phyloP scores from a whole-genome alignment of 2,329 filamentous ascomycete genomes.

The Didymella exigua region DNA sequence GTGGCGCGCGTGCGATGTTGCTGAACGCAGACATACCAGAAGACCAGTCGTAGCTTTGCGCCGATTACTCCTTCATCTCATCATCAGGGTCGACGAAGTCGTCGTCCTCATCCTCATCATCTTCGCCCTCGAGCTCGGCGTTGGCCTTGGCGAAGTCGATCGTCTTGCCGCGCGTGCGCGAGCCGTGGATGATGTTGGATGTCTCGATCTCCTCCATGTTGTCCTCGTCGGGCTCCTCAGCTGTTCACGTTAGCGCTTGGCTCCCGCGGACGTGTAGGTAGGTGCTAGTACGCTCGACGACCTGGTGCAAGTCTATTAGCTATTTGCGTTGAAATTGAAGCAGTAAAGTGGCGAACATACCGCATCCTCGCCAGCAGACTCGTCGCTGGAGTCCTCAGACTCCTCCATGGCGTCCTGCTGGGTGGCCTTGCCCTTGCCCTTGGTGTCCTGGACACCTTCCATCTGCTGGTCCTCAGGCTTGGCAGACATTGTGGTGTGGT shows the following conservation, averaged over 20 bases:
- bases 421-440: constrained; percentile 86
- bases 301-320: constrained; percentile 38
- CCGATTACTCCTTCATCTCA: constrained; percentile 68
- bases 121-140: constrained; percentile 73
- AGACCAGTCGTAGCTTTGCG: constrained; percentile 12
- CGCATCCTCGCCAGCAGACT: constrained; percentile 67
- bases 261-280: not conserved
- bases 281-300: constrained; percentile 41
- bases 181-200: constrained; percentile 77
- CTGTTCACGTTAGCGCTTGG: constrained; percentile 44
- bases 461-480: constrained; percentile 45
- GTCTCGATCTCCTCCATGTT: constrained; percentile 90
- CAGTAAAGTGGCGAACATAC: constrained; percentile 50
- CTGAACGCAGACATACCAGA: constrained; percentile 25
- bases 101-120: constrained; percentile 79
- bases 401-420: constrained; percentile 71
- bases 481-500: constrained; percentile 38
- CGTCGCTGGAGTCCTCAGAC: constrained; percentile 70
- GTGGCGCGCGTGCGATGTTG: not conserved
- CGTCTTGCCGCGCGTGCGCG: constrained; percentile 85
- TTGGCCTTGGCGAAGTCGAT: constrained; percentile 95
- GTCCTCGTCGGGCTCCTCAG: constrained; percentile 72
- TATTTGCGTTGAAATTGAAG: constrained; percentile 19
- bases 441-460: constrained; percentile 55
- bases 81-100: constrained; percentile 69